phyloP scores from a whole-genome alignment of 805 yeast genomes.

The Metschnikowia koreensis region DNA sequence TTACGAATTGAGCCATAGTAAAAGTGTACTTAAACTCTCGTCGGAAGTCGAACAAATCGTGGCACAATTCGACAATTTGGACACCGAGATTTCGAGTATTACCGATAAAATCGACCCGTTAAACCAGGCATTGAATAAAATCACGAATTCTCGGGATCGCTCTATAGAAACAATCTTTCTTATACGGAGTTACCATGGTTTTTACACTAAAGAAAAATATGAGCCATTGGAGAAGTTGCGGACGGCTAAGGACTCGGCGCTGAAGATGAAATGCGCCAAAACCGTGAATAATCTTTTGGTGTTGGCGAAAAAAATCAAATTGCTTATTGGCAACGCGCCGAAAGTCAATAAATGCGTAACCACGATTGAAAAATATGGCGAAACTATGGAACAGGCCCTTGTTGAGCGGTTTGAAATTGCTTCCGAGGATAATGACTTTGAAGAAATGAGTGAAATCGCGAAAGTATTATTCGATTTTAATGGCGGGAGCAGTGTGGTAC shows the following conservation, averaged over 20 bases:
- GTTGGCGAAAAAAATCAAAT: conserved; percentile 61
- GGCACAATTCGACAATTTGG: conserved; percentile 49
- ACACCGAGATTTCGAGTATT: conserved; percentile 52
- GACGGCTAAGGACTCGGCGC: conserved; percentile 45
- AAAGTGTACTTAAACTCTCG: conserved; percentile 58
- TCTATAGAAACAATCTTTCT: conserved; percentile 70
- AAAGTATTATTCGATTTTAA: conserved; percentile 74
- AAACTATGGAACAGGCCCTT: conserved; percentile 68
- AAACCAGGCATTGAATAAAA: conserved; percentile 63
- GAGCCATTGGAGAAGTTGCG: conserved; percentile 59
- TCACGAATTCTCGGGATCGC: conserved; percentile 70
- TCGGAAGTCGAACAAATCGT: conserved; percentile 47
- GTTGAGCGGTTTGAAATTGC: conserved; percentile 70
- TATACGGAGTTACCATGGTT: conserved; percentile 73
- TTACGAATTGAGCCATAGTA: conserved; percentile 65
- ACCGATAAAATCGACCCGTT: conserved; percentile 63
- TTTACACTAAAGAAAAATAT: conserved; percentile 55
- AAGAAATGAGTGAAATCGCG: conserved; percentile 74
- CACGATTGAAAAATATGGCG: conserved; percentile 68
- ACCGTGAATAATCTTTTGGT: conserved; percentile 62
- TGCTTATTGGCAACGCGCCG: conserved; percentile 37
- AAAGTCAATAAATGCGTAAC: conserved; percentile 37
- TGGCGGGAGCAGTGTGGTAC: conserved; percentile 80
- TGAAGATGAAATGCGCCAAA: conserved; percentile 65
- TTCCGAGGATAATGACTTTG: conserved; percentile 65